These are phyloP conservation scores for Hirschioporus abietinus DNA, from an alignment of 768 basidiomycete genomes.

Conservation along the genomic window DNA sequence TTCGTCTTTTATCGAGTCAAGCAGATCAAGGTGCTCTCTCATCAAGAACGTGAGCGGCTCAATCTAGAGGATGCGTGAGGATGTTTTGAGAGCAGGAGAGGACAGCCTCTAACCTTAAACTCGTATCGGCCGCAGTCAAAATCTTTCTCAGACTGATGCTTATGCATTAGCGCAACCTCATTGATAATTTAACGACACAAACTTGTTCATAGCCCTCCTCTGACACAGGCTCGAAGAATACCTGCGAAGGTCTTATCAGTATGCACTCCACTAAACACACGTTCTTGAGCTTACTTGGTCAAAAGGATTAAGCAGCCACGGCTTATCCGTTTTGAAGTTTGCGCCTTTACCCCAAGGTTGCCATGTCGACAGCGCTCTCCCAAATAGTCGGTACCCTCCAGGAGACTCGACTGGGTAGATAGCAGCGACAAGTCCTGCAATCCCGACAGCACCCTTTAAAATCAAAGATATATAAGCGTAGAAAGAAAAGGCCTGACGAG, in stretches of 20 bases:
- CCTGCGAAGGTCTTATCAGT: conserved; percentile 22
- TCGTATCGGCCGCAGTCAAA: too few relatives aligned
- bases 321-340: conserved; percentile 39
- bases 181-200: conserved; percentile 2
- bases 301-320: conserved; percentile 59
- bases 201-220: conserved; percentile 48
- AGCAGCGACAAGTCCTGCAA: too few relatives aligned
- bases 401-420: too few relatives aligned
- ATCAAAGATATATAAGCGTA: too few relatives aligned
- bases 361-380: conserved; percentile 61
- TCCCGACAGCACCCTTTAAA: too few relatives aligned
- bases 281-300: conserved; percentile 41
- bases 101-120: too few relatives aligned
- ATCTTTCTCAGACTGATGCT: conserved; percentile 38
- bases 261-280: neutral
- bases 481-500: too few relatives aligned
- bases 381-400: conserved; percentile 61
- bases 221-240: conserved; percentile 44
- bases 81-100: too few relatives aligned
- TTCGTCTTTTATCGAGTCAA: conserved; percentile 36
- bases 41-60: conserved; percentile 47
- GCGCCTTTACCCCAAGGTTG: conserved; percentile 53
- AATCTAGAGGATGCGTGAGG: too few relatives aligned
- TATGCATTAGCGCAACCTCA: neutral
- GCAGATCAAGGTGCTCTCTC: conserved; percentile 39